Percentiles rank a stretch among this genome's conserved stretches.
phyloP scores from a whole-genome alignment of 2,329 filamentous ascomycete species.

The Pestalotiopsis sp. region DNA sequence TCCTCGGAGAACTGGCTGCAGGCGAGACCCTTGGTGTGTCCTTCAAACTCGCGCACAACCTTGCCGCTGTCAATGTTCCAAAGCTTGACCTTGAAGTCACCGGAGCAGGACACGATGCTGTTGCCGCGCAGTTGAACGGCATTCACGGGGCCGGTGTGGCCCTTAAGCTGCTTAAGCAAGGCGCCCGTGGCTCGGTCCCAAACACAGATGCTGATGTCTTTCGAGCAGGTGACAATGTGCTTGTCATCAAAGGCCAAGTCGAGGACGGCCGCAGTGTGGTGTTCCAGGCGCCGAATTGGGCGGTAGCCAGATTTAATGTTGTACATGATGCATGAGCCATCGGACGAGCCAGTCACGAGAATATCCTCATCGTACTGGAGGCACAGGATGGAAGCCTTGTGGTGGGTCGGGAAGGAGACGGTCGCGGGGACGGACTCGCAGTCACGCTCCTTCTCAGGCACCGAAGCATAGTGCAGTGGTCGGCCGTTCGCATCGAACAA shows the following conservation, averaged over 20 bases:
- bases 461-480: conserved; percentile 58
- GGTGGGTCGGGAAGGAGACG: conserved; percentile 66
- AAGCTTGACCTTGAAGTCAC: conserved; percentile 89
- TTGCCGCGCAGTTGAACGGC: conserved; percentile 94
- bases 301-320: conserved; percentile 77
- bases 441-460: conserved; percentile 49
- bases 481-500: conserved; percentile 54
- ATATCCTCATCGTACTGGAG: conserved; percentile 93
- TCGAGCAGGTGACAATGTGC: conserved; percentile 96
- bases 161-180: conserved; percentile 77
- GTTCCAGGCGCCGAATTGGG: conserved; percentile 75
- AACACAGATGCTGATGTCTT: conserved; percentile 90
- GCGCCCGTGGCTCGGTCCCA: conserved; percentile 84
- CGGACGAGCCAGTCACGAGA: conserved; percentile 92
- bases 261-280: conserved; percentile 86
- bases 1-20: conserved; percentile 97
- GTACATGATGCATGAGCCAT: conserved; percentile 90
- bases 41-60: conserved; percentile 86
- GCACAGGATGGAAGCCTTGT: conserved; percentile 91
- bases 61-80: conserved; percentile 93
- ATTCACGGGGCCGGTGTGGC: conserved; percentile 91
- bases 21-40: conserved; percentile 90
- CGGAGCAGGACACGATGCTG: conserved; percentile 89
- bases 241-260: conserved; percentile 91
- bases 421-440: conserved; percentile 53